These are phyloP conservation scores for Phytophthora palmivora DNA, from an alignment of 352 stramenopile species.

Conservation along the genomic window DNA sequence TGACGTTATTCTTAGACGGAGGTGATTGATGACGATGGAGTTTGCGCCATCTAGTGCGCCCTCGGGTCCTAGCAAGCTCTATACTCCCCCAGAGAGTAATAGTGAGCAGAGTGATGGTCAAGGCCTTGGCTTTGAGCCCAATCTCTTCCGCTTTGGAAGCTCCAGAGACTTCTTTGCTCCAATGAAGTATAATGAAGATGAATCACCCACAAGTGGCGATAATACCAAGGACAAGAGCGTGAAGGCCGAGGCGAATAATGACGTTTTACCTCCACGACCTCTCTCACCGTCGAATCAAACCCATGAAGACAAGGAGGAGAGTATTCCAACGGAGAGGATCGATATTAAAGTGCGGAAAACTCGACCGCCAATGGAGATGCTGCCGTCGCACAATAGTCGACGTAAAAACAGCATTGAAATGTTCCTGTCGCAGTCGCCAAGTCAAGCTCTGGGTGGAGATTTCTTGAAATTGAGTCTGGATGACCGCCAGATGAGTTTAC, in stretches of 20 bases:
- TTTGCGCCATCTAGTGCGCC: constrained; percentile 28
- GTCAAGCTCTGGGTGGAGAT: constrained; percentile 76
- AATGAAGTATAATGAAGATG: constrained; percentile 56
- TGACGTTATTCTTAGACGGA: constrained; percentile 1
- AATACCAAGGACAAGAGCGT: background rate
- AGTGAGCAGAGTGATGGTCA: too few relatives aligned
- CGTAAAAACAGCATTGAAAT: constrained; percentile 91
- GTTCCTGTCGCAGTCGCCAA: constrained; percentile 87
- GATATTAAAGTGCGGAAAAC: constrained; percentile 33
- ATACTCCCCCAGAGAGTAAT: constrained; percentile 13
- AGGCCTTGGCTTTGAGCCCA: constrained; percentile 48
- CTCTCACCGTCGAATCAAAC: constrained; percentile 58
- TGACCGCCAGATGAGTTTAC: constrained; percentile 59
- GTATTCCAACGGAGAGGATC: constrained; percentile 10
- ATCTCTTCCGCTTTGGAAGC: constrained; percentile 57
- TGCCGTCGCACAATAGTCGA: constrained; percentile 40
- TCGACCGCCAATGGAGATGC: constrained; percentile 31
- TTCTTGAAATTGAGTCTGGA: constrained; percentile 81
- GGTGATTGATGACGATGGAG: constrained; percentile 41
- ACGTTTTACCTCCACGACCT: constrained; percentile 36
- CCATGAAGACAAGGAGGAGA: constrained; percentile 29
- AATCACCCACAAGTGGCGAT: constrained; percentile 29
- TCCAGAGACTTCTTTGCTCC: constrained; percentile 55
- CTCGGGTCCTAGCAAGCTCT: constrained; percentile 11
- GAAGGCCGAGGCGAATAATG: constrained; percentile 8